Evolutionary conservation across 2,329 filamentous ascomycete genomes (phyloP).

Genomic region (Penicillium verrucosum): DNA sequence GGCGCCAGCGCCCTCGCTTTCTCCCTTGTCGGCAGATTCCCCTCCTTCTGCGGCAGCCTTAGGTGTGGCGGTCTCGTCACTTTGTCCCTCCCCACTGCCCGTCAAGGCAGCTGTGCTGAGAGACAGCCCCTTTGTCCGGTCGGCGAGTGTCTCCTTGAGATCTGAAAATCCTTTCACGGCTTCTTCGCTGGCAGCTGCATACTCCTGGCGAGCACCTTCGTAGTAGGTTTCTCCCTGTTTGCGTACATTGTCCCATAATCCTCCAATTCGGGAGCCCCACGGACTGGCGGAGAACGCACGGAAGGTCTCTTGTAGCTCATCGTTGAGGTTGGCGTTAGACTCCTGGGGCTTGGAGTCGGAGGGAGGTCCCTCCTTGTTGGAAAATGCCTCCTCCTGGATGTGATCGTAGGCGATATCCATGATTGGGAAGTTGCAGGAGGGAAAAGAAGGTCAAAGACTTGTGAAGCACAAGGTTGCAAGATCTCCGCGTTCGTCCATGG

Average conservation of each 20-base stretch:
- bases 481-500: conserved; percentile 31
- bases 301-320: conserved; percentile 92
- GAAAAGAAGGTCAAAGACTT: conserved; percentile 8
- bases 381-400: conserved; percentile 78
- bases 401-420: conserved; percentile 99
- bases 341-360: conserved; percentile 35
- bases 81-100: conserved; percentile 22
- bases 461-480: conserved; percentile 18
- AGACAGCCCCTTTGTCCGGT: conserved; percentile 70
- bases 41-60: conserved; percentile 24
- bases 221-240: conserved; percentile 92
- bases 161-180: conserved; percentile 76
- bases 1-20: conserved; percentile 28
- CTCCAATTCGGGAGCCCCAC: conserved; percentile 85
- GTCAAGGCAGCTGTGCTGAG: conserved; percentile 47
- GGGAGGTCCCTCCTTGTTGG: conserved; percentile 51
- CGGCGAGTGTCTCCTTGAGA: conserved; percentile 65
- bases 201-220: conserved; percentile 78
- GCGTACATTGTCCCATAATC: conserved; percentile 84
- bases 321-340: conserved; percentile 62
- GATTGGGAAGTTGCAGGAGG: conserved; percentile 5
- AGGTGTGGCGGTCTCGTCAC: conserved; percentile 31
- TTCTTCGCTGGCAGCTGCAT: conserved; percentile 73
- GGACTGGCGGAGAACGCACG: conserved; percentile 86
- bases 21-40: conserved; percentile 16